Percentiles rank a stretch among this genome's conserved stretches.
Conservation (phyloP, 2,329 filamentous ascomycete species). For the Monilinia fructigena region DNA sequence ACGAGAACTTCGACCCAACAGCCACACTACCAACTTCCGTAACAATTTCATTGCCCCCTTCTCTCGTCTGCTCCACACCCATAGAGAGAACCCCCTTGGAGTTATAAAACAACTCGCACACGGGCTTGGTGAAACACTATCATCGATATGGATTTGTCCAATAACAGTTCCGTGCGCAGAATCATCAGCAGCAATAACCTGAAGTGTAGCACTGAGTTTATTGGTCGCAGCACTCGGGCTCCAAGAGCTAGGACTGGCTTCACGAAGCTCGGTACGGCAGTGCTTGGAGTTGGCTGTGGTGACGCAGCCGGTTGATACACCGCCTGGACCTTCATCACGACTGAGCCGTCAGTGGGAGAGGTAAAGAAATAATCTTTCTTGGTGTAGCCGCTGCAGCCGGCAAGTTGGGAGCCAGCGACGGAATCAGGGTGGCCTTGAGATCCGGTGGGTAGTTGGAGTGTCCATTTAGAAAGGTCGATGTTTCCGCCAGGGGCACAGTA, state of each 20-base stretch:
- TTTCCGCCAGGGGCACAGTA: slow-evolving; percentile 38
- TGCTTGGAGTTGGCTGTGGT: slow-evolving; percentile 45
- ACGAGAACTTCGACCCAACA: slow-evolving; percentile 41
- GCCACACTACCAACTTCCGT: slow-evolving; percentile 40
- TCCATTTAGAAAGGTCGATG: slow-evolving; percentile 41
- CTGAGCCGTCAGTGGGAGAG: slow-evolving; percentile 37
- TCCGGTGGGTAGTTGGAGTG: slow-evolving; percentile 45
- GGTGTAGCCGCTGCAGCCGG: slow-evolving; percentile 43
- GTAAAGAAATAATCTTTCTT: slow-evolving; percentile 42
- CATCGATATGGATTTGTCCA: slow-evolving; percentile 45
- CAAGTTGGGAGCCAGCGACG: slow-evolving; percentile 39
- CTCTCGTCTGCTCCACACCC: slow-evolving; percentile 43
- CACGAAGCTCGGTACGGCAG: slow-evolving; percentile 46
- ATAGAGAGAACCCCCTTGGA: slow-evolving; percentile 41
- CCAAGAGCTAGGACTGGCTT: slow-evolving; percentile 41
- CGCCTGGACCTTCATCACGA: slow-evolving; percentile 45
- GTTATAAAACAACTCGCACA: slow-evolving; percentile 45
- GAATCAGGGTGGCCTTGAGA: slow-evolving; percentile 35
- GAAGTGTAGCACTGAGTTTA: slow-evolving; percentile 39
- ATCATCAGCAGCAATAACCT: slow-evolving; percentile 39
- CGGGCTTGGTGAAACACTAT: slow-evolving; percentile 42
- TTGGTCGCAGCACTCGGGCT: slow-evolving; percentile 41
- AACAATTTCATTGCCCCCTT: slow-evolving; percentile 39
- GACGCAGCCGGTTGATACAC: slow-evolving; percentile 40
- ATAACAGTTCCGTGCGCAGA: slow-evolving; percentile 43